Evolutionary conservation across 352 stramenopile species (phyloP), one percentile per base, ranked within the genome.

Genomic region (Globisporangium cystogenes): DNA sequence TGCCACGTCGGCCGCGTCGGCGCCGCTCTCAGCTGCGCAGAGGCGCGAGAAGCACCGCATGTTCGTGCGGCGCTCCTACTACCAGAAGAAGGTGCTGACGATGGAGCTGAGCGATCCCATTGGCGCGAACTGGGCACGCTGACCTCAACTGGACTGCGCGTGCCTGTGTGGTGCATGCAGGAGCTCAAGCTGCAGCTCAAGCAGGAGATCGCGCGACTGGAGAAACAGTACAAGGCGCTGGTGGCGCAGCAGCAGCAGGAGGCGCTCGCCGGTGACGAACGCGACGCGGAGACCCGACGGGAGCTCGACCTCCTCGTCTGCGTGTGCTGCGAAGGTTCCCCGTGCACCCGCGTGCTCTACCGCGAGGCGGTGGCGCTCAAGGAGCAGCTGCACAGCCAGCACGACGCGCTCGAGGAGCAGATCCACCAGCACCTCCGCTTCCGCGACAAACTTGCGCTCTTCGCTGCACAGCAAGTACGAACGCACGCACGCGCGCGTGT

Each of bases 11-110:
- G 26, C 26, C 26, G 3, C 26, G 26, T 31, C 26, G 7, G 26
- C 26, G 26, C 26, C 26, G 42, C 58, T 72, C 21, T 72, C 65
- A 15, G 53, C 51, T 21, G 62, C 72, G 23, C 60, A 78, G 44
- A 73, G 71, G 31, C 64, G 75, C 31, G 74, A 68, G 51, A 70
- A 72, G 12, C 74, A 88, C 53, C 72, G 74, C 27, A 65, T 75
- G 59, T 64, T 85, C 51, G 77, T 86, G 37, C 55, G 60, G 4
- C 55, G 66, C 31, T 68, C 62, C 31, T 74, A 74, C 59, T 74
- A 74, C 59, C 67, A 68, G 50, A 70, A 74, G 46, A 59, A 58
- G 27, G 62, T 71, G 46, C n/a, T n/a, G n/a, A n/a, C n/a, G n/a
- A n/a, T n/a, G n/a, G n/a, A n/a, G n/a, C n/a, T n/a, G n/a, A n/a